Evolutionary conservation across 2,329 filamentous ascomycete species (phyloP), one percentile per base, ranked within the genome.

Genomic region (Xylaria polymorpha): DNA sequence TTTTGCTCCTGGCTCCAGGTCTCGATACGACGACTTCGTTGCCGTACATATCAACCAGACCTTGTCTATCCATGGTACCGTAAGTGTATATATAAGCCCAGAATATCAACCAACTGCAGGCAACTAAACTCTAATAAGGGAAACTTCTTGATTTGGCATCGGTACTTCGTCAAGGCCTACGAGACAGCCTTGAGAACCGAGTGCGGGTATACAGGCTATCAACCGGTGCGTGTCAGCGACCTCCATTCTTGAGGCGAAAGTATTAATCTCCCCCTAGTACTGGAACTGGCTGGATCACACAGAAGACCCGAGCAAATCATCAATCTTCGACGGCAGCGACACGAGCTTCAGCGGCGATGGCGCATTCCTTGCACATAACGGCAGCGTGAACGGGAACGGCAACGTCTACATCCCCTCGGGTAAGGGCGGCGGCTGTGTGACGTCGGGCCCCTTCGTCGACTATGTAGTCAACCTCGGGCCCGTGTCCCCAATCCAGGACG

Each of bases 251-350:
- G 4, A 7, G 4, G 1, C 5, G 14, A 29, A 39, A 39, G 6
- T 5, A 22, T 60, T 69, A 56, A 69, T 22, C 14, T 46, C 29
- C 0, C 18, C 39, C 15, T 8, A 69, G 75, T 87, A 86, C 78
- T 84, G 83, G 79, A 84, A 87, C 75, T 88, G 85, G 84, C 81
- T 81, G 2, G 80, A 81, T 61, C 83, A 83, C 77, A 79, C 83
- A 2, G 69, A 79, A 2, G 82, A 88, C 70, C 80, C 82, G 0
- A 72, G 77, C 68, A 81, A 82, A 64, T 87, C 85, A 0, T 84
- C 86, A 15, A 75, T 88, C 58, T 88, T 90, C 68, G 85, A 87
- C 71, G 87, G 87, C 58, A 84, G 83, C 69, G 82, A 81, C 32
- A 85, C 82, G 59, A 84, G 81, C 62, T 77, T 87, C 80, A 82